These are phyloP conservation scores for Arachis stenosperma DNA, from an alignment of 306 rosid genomes.

Conservation along the genomic window DNA sequence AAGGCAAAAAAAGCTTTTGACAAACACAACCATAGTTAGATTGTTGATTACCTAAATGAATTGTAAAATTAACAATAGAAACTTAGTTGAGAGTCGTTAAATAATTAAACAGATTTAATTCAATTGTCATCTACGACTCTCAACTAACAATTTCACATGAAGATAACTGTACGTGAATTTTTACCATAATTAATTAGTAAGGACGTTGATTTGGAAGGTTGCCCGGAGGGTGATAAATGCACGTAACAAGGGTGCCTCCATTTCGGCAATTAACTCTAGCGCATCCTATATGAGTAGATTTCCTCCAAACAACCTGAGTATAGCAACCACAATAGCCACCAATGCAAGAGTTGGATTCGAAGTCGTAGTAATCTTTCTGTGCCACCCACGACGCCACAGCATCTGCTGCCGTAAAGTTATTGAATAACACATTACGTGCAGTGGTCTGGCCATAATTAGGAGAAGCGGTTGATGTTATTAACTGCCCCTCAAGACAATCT, in stretches of 20 bases:
- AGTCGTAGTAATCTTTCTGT: constrained; percentile 34
- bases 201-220: constrained; percentile 40
- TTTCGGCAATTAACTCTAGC: constrained; percentile 40
- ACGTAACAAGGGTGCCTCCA: constrained; percentile 19
- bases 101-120: too few relatives aligned
- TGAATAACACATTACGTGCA: constrained; percentile 4
- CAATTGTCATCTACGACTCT: too few relatives aligned
- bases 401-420: not conserved
- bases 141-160: too few relatives aligned
- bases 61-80: too few relatives aligned
- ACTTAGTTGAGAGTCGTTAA: too few relatives aligned
- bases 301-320: constrained; percentile 48
- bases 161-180: too few relatives aligned
- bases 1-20: too few relatives aligned
- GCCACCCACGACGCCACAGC: constrained; percentile 46
- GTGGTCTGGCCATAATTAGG: constrained; percentile 41
- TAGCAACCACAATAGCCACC: constrained; percentile 37
- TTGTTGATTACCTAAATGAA: too few relatives aligned
- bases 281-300: constrained; percentile 40
- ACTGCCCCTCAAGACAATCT: not conserved
- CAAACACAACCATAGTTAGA: too few relatives aligned
- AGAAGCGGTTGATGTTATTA: too few relatives aligned
- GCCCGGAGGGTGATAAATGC: constrained; percentile 46
- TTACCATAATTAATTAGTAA: constrained; percentile 1
- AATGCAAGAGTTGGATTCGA: constrained; percentile 31